Conservation (phyloP, 2,329 filamentous ascomycete species). For the Aspergillus pseudonomiae region DNA sequence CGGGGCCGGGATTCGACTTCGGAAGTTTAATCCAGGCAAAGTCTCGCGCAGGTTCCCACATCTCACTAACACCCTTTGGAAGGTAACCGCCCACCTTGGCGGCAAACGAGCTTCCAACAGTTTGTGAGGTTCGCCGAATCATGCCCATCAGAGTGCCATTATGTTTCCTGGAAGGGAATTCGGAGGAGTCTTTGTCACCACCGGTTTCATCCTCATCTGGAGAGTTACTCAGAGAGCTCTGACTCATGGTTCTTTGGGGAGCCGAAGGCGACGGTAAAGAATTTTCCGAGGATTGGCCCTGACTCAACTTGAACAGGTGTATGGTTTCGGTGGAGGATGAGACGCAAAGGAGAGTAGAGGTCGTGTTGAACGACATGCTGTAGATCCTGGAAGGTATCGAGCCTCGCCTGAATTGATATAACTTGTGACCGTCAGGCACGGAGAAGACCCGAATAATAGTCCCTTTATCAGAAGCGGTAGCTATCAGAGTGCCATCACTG, state of each 20-base stretch:
- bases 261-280: slow-evolving; percentile 28
- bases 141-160: slow-evolving; percentile 86
- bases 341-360: slow-evolving; percentile 88
- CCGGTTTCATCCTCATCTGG: slow-evolving; percentile 36
- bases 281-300: slow-evolving; percentile 36
- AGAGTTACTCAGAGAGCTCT: slow-evolving; percentile 31
- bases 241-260: slow-evolving; percentile 30
- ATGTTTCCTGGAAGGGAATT: slow-evolving; percentile 47
- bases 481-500: slow-evolving; percentile 85
- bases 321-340: slow-evolving; percentile 96
- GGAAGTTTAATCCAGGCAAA: slow-evolving; percentile 97
- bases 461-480: slow-evolving; percentile 94
- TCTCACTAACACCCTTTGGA: slow-evolving; percentile 90
- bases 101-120: slow-evolving; percentile 85
- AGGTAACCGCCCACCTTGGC: slow-evolving; percentile 90
- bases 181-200: slow-evolving; percentile 34
- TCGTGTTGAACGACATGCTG: slow-evolving; percentile 98
- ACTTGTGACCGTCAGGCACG: slow-evolving; percentile 84
- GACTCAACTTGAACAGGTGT: slow-evolving; percentile 84
- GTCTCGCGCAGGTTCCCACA: slow-evolving; percentile 94
- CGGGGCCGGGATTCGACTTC: slow-evolving; percentile 52
- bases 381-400: slow-evolving; percentile 96
- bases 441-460: slow-evolving; percentile 97
- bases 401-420: slow-evolving; percentile 93
- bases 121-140: slow-evolving; percentile 90